Percentiles rank a stretch among this genome's conserved stretches.
Conservation (phyloP, 108 stramenopile species). For the Nitzschia palea region DNA sequence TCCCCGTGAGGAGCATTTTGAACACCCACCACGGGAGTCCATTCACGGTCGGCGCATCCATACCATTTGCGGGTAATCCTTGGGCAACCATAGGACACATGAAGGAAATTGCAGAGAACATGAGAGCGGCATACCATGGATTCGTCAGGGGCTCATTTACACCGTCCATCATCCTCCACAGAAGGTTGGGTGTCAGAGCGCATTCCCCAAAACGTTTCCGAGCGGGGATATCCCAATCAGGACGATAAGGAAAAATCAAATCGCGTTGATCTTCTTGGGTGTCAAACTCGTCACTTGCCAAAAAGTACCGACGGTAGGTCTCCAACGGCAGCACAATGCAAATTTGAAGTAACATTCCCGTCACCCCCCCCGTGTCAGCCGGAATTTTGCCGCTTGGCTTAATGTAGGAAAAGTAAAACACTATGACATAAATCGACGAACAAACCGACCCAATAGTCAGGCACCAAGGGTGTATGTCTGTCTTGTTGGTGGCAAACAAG, state of each 20-base stretch:
- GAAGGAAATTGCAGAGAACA: constrained; percentile 7
- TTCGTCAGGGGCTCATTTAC: constrained; percentile 8
- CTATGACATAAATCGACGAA: not conserved
- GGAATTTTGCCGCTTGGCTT: not conserved
- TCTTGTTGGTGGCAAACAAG: constrained; percentile 7
- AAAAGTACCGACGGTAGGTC: not conserved
- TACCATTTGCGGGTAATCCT: not conserved
- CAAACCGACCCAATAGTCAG: not conserved
- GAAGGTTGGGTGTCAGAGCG: constrained; percentile 5
- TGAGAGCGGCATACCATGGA: constrained; percentile 8
- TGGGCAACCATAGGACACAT: not conserved
- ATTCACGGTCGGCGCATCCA: not conserved
- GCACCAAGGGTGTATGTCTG: constrained; percentile 17
- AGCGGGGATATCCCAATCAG: constrained; percentile 25
- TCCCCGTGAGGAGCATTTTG: too few species aligned
- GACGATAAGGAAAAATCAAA: constrained; percentile 7
- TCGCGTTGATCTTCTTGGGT: not conserved
- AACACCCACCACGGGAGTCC: constrained; percentile 14
- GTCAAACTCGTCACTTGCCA: not conserved
- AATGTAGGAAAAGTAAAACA: constrained; percentile 4
- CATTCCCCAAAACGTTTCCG: constrained; percentile 14
- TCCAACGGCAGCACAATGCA: not conserved
- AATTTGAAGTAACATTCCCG: constrained; percentile 7
- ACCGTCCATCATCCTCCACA: constrained; percentile 26
- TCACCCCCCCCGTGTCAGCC: constrained; percentile 17